Base-by-base conservation (phyloP, 2,329 filamentous ascomycete genomes). In the Phialophora tarda region DNA sequence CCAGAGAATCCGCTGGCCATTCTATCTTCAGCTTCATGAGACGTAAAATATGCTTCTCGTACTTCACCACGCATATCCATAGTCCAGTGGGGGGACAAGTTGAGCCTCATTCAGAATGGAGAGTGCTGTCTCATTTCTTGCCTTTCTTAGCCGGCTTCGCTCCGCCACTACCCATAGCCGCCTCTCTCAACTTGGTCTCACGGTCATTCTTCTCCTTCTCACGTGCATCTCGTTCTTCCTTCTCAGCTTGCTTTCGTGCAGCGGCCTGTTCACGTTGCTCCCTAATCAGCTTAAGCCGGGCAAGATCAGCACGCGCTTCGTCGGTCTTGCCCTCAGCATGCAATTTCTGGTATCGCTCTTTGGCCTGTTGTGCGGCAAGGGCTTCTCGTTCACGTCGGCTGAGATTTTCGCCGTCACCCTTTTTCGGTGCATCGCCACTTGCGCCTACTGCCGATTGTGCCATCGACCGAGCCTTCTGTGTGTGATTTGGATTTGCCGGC, bases 321-420 rank as follows among this genome's bases (percentile, higher is more conserved):
- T 99, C 95, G 53, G 95, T 98, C 88, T 98, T 98, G 75, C 94
- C 94, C 76, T 93, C 91, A 64, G 93, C 91, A 75, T 97, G 94
- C 74, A 97, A 79, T 81, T 96, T 96, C 83, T 92, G 87, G 76
- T 97, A 97, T 72, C 89, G 86, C 83, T 97, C 93, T 78, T 93
- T 93, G 32, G 92, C 92, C 77, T 94, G 91, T 69, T 90, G 89
- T 1, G 93, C 93, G 81, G 97, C 91, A 38, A 95, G 75, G 2
- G 93, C 91, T 82, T 98, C 89, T 23, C 88, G 82, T 81, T 91
- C 89, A 32, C 88, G 84, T 58, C 89, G 83, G 44, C 86, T 88
- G 55, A 91, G 79, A 76, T 90, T 86, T 26, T 79, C 79, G 62
- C 81, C 81, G 47, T 74, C 78, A 47, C 74, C 86, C 77, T 81